Conservation (phyloP, 2,329 filamentous ascomycete genomes). For the Huntiella abstrusa region DNA sequence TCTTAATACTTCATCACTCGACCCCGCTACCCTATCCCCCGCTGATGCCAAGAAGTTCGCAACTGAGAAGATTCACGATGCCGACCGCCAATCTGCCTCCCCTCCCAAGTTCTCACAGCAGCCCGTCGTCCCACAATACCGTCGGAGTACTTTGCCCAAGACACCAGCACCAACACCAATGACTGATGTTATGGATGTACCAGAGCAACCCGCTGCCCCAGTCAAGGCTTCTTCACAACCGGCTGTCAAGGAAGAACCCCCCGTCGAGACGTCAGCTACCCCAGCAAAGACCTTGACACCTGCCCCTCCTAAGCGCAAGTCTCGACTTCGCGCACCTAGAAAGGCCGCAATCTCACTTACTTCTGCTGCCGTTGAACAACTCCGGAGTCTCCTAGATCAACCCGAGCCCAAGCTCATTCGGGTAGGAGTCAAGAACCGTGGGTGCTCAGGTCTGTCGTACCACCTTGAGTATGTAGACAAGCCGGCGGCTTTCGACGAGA, state of each 20-base stretch:
- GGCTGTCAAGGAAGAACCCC: not conserved
- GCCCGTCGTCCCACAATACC: too few species aligned
- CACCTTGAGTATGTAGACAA: conserved; percentile 91
- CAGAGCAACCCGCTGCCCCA: not conserved
- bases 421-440: conserved; percentile 82
- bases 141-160: not conserved
- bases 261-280: not conserved
- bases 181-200: not conserved
- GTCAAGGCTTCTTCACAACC: not conserved
- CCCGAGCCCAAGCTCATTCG: conserved; percentile 86
- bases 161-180: not conserved
- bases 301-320: conserved; percentile 22
- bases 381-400: conserved; percentile 58
- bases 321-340: conserved; percentile 49
- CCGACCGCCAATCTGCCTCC: conserved; percentile 1
- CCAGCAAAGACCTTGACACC: conserved; percentile 10
- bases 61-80: not conserved
- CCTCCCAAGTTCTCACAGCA: conserved; percentile 1
- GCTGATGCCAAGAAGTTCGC: conserved; percentile 8
- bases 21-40: conserved; percentile 2
- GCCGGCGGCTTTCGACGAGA: conserved; percentile 71
- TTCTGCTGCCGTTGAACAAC: conserved; percentile 57
- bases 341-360: conserved; percentile 88
- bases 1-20: conserved; percentile 3
- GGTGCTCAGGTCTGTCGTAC: conserved; percentile 86